phyloP scores from a whole-genome alignment of 1,139 yeast genomes.

The Suhomyces wounanorum region DNA sequence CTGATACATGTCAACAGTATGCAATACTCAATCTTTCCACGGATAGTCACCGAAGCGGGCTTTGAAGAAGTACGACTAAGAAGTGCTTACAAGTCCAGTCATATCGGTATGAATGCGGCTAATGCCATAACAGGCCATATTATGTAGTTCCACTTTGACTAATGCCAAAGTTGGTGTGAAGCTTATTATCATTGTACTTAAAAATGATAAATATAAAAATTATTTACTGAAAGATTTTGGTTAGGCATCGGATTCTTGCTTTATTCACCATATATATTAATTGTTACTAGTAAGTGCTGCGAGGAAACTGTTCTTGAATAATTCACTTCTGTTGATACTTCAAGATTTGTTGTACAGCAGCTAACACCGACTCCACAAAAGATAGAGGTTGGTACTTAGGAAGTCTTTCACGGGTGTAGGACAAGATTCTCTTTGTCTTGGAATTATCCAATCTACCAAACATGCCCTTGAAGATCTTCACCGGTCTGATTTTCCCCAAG shows the following conservation, averaged over 20 bases:
- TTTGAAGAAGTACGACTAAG: background rate
- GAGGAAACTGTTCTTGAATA: too few relatives aligned
- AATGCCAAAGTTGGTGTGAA: too few relatives aligned
- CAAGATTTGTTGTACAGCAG: conserved; percentile 8
- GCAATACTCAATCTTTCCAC: background rate
- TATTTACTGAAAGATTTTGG: too few relatives aligned
- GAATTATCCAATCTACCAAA: conserved; percentile 28
- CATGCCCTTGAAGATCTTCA: background rate
- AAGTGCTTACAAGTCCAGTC: background rate
- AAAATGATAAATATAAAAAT: too few relatives aligned
- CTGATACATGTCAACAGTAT: background rate
- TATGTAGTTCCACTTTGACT: too few relatives aligned
- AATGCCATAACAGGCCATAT: too few relatives aligned
- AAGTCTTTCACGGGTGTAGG: conserved; percentile 31
- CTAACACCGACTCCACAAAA: background rate
- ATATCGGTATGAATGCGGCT: background rate
- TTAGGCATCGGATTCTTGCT: too few relatives aligned
- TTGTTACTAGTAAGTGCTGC: too few relatives aligned
- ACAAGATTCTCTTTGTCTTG: conserved; percentile 36
- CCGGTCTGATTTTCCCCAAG: background rate
- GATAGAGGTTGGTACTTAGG: background rate
- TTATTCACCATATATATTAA: too few relatives aligned
- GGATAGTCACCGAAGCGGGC: background rate
- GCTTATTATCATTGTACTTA: too few relatives aligned
- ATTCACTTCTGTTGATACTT: background rate